phyloP scores from a whole-genome alignment of 345 rosid genomes.

The Clausena lansium region DNA sequence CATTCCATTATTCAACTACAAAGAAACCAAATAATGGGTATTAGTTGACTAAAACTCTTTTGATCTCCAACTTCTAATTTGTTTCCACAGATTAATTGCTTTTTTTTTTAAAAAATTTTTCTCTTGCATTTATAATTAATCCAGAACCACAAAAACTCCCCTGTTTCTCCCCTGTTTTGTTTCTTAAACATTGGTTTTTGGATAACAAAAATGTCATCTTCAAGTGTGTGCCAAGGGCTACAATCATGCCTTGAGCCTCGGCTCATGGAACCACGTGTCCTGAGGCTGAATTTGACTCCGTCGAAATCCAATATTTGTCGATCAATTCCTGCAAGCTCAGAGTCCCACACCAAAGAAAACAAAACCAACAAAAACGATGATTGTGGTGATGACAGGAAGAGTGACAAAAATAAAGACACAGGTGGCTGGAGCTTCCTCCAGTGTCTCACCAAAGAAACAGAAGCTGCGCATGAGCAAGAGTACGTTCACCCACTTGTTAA shows the following conservation, averaged over 20 bases:
- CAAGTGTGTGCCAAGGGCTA: slow-evolving; percentile 45
- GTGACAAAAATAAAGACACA: slow-evolving; percentile 1
- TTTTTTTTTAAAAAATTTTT: too few relatives aligned
- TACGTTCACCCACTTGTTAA: slow-evolving; percentile 60
- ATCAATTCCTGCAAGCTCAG: neutral
- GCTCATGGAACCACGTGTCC: slow-evolving; percentile 30
- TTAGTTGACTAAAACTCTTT: neutral
- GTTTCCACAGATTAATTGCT: neutral
- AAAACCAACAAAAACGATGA: slow-evolving; percentile 7
- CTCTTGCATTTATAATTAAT: neutral
- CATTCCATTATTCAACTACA: neutral
- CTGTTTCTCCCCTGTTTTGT: slow-evolving; percentile 26
- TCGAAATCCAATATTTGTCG: slow-evolving; percentile 9
- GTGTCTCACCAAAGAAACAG: slow-evolving; percentile 22
- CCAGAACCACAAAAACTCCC: neutral
- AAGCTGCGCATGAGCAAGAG: slow-evolving; percentile 13
- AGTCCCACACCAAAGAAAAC: slow-evolving; percentile 10
- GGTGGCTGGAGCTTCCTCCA: slow-evolving; percentile 66
- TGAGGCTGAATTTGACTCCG: slow-evolving; percentile 42
- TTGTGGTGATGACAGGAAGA: slow-evolving; percentile 4
- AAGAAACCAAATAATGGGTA: neutral
- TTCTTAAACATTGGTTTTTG: neutral
- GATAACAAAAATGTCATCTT: slow-evolving; percentile 36
- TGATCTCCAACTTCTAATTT: neutral
- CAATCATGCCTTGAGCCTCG: slow-evolving; percentile 52